Evolutionary conservation across 108 stramenopile genomes (phyloP).

Genomic region (Cyclotella atomus): DNA sequence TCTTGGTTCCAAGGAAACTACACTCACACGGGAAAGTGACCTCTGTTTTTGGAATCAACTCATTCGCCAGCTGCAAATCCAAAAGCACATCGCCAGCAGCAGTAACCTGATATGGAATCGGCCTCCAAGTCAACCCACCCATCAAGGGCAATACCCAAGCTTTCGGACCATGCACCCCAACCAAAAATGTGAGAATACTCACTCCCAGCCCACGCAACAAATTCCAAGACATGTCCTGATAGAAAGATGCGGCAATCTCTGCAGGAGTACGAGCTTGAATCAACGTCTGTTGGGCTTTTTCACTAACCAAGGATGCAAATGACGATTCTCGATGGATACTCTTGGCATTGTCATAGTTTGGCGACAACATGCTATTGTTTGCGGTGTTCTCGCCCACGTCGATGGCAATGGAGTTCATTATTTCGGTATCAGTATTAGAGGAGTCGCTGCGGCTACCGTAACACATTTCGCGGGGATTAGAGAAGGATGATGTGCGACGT

Average conservation of each 20-base stretch:
- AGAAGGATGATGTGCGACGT: constrained; percentile 5
- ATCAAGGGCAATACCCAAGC: constrained; percentile 20
- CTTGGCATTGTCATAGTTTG: constrained; percentile 30
- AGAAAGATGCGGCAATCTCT: constrained; percentile 31
- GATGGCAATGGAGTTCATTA: background rate
- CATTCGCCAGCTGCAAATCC: constrained; percentile 40
- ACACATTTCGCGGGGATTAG: background rate
- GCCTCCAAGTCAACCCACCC: constrained; percentile 27
- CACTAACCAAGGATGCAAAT: constrained; percentile 11
- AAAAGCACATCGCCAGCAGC: constrained; percentile 43
- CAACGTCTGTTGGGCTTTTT: constrained; percentile 2
- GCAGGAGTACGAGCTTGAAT: constrained; percentile 21
- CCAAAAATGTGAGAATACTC: constrained; percentile 13
- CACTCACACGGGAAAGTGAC: constrained; percentile 39
- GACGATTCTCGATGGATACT: constrained; percentile 26
- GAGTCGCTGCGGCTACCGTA: constrained; percentile 1
- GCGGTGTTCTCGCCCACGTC: background rate
- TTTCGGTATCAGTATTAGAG: background rate
- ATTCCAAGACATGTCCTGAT: constrained; percentile 17
- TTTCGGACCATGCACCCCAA: constrained; percentile 33
- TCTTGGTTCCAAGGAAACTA: too few species aligned
- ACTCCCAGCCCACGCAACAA: constrained; percentile 2
- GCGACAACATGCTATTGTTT: background rate
- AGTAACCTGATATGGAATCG: constrained; percentile 45
- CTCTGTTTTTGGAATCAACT: constrained; percentile 38